Evolutionary conservation across 306 rosid genomes (phyloP).

Genomic region (Oemleria cerasiformis): DNA sequence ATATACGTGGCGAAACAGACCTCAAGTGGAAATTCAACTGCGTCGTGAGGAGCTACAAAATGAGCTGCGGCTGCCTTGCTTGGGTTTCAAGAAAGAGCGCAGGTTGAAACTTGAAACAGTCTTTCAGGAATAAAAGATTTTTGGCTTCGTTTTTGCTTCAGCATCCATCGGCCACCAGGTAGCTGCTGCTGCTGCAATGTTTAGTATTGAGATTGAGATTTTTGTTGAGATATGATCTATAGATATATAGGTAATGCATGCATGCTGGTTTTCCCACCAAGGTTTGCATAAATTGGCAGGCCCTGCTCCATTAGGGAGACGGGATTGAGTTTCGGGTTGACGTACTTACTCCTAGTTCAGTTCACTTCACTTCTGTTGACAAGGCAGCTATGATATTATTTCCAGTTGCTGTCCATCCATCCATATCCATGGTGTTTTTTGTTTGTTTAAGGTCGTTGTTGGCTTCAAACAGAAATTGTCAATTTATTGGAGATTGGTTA

Average conservation of each 20-base stretch:
- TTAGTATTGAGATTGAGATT: slow-evolving; percentile 40
- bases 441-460: slow-evolving; percentile 9
- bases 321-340: background rate
- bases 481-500: slow-evolving; percentile 15
- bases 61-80: slow-evolving; percentile 22
- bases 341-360: background rate
- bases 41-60: slow-evolving; percentile 34
- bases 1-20: slow-evolving; percentile 91
- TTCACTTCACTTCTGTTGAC: background rate
- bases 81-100: slow-evolving; percentile 14
- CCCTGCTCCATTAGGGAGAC: background rate
- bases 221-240: slow-evolving; percentile 23
- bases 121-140: slow-evolving; percentile 39
- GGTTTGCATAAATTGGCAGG: slow-evolving; percentile 18
- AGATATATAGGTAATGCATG: background rate
- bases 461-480: slow-evolving; percentile 20
- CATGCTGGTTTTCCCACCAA: slow-evolving; percentile 29
- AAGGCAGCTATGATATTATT: background rate
- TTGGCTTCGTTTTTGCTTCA: slow-evolving; percentile 27
- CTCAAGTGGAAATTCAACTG: slow-evolving; percentile 46
- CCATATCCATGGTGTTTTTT: background rate
- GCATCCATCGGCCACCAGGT: slow-evolving; percentile 28
- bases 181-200: slow-evolving; percentile 27
- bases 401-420: slow-evolving; percentile 10
- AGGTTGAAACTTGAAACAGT: slow-evolving; percentile 24